Evolutionary conservation across 106 monocot genomes (phyloP), one percentile per base, ranked within the genome.

Genomic region (Hemerocallis citrina): DNA sequence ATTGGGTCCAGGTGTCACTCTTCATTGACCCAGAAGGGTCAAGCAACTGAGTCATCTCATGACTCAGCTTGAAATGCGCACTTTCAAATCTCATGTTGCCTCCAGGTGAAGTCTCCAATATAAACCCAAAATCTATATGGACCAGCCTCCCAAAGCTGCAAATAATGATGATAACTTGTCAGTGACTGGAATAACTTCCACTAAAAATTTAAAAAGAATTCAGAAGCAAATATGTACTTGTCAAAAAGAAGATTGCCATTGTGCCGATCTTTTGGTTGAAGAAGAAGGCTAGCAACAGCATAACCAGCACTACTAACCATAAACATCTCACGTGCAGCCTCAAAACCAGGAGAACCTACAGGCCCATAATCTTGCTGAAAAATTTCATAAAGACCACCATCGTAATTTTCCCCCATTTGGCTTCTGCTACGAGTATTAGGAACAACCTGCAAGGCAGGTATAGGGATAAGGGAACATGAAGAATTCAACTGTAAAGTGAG

Each of bases 41-140:
- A 43, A 98, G 87, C 44, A 98, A 71, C 63, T 98, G 96, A 67
- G 96, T 98, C 96, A 98, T 98, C 72, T 98, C 91, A 61, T 98
- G 96, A 51, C 96, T 98, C 68, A 98, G 62, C 59, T 98, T 98
- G 79, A 98, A 98, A 31, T 98, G 91, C 1, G 96, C 96, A 69
- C 85, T 98, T 63, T 98, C 96, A 68, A 98, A 98, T 38, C 91
- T 61, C 85, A 98, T 88, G 73, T 98, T 98, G 19, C 88, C 88
- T 32, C 96, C 96, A 32, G 96, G 96, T 23, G 96, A 98, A 6
- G 81, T 98, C 79, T 98, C 91, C 67, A 98, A 75, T 65, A 98
- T 98, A 68, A 98, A 98, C 45, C 96, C 96, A 66, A 98, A 98
- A 79, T 98, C 96, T 65, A 98, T 98, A 71, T 98, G 96, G 14